Evolutionary conservation across 2,329 filamentous ascomycete genomes (phyloP).

Genomic region (Eutypa lata): DNA sequence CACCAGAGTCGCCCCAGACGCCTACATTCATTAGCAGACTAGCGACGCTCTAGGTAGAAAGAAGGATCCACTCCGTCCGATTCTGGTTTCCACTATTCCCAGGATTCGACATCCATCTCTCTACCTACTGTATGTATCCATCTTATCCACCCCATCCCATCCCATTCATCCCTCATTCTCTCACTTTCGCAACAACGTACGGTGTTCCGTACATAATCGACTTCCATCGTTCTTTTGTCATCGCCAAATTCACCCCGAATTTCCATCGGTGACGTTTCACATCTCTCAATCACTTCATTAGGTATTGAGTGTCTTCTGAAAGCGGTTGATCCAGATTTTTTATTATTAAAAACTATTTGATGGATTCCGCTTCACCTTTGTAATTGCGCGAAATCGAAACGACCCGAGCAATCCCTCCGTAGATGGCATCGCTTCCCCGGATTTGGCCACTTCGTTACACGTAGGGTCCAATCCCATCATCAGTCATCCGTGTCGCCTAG

Average conservation of each 20-base stretch:
- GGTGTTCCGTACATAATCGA: neutral
- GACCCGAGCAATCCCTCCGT: conserved; percentile 6
- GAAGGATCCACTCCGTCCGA: too few species aligned
- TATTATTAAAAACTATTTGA: too few species aligned
- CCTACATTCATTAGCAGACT: too few species aligned
- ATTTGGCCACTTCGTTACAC: conserved; percentile 10
- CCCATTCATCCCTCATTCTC: neutral
- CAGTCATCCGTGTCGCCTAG: neutral
- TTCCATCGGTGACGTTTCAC: too few species aligned
- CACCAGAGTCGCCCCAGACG: too few species aligned
- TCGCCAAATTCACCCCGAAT: too few species aligned
- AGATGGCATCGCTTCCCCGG: conserved; percentile 16
- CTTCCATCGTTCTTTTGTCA: neutral
- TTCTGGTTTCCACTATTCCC: too few species aligned
- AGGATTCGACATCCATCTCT: too few species aligned
- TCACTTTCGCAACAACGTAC: neutral
- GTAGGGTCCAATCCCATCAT: neutral
- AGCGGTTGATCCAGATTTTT: too few species aligned
- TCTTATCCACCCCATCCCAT: neutral
- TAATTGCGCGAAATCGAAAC: neutral
- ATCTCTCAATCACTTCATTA: neutral
- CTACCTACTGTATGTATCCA: neutral
- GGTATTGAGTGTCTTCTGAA: neutral
- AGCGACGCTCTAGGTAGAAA: too few species aligned
- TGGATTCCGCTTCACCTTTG: neutral